These are phyloP conservation scores for Pulveroboletus sp. DNA, from an alignment of 768 basidiomycete species.

Conservation along the genomic window DNA sequence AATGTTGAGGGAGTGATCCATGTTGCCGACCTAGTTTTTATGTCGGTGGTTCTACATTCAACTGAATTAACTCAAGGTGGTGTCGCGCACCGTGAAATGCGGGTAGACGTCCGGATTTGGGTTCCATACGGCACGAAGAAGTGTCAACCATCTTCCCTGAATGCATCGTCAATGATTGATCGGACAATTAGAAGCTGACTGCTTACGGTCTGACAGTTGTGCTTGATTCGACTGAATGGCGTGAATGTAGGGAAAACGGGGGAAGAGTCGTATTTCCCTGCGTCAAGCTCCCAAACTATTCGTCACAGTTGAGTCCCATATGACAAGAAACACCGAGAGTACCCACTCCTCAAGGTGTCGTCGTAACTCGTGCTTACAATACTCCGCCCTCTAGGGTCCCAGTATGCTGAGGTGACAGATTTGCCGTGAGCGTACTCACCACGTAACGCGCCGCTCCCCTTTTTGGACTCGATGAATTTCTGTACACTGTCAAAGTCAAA, in stretches of 20 bases:
- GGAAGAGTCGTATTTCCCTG: slow-evolving; percentile 43
- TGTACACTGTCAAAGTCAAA: slow-evolving; percentile 43
- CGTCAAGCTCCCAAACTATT: slow-evolving; percentile 74
- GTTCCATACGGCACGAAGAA: slow-evolving; percentile 74
- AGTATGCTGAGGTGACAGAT: slow-evolving; percentile 79
- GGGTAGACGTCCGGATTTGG: slow-evolving; percentile 76
- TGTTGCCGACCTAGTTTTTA: slow-evolving; percentile 57
- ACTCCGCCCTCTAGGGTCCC: slow-evolving; percentile 76
- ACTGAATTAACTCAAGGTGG: background rate
- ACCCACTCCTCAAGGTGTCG: slow-evolving; percentile 66
- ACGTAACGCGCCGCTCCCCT: slow-evolving; percentile 53
- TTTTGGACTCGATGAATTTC: slow-evolving; percentile 46
- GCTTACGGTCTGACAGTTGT: slow-evolving; percentile 79
- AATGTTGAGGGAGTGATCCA: slow-evolving; percentile 76
- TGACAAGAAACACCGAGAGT: background rate
- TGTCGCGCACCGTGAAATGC: slow-evolving; percentile 66
- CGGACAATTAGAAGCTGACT: background rate
- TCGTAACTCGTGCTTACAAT: slow-evolving; percentile 87
- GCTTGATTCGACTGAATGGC: slow-evolving; percentile 59
- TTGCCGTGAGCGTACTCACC: slow-evolving; percentile 68
- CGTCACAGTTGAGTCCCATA: slow-evolving; percentile 11
- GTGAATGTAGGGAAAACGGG: slow-evolving; percentile 55
- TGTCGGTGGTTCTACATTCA: background rate
- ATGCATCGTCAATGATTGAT: background rate
- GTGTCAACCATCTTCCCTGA: slow-evolving; percentile 80